Evolutionary conservation across 1,284 basidiomycete genomes (phyloP).

Genomic region (Irpex rosettiformis): DNA sequence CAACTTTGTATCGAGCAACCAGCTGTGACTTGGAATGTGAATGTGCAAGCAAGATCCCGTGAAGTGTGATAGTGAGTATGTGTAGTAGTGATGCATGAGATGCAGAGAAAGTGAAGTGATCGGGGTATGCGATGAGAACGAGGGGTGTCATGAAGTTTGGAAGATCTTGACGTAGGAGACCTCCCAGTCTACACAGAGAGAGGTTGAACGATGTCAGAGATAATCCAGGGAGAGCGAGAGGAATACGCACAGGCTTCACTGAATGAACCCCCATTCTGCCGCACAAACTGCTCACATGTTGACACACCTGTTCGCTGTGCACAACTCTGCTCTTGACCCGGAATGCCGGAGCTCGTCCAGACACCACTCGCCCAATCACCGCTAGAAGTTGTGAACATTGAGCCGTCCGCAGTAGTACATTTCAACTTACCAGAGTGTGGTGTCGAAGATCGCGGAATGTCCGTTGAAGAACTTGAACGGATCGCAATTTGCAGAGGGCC

Average conservation of each 20-base stretch:
- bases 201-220: conserved; percentile 5
- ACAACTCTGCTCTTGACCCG: conserved; percentile 81
- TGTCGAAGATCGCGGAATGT: conserved; percentile 79
- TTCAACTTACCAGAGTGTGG: conserved; percentile 65
- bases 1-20: not conserved
- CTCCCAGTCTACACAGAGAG: conserved; percentile 62
- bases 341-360: conserved; percentile 69
- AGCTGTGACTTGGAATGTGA: not conserved
- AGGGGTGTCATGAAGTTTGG: conserved; percentile 30
- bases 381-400: conserved; percentile 35
- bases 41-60: not conserved
- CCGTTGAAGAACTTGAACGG: conserved; percentile 74
- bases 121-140: not conserved
- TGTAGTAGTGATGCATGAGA: not conserved
- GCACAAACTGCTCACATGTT: conserved; percentile 76
- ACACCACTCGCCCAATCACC: conserved; percentile 85
- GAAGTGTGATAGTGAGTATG: not conserved
- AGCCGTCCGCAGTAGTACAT: not conserved
- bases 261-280: conserved; percentile 67
- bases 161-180: conserved; percentile 70
- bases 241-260: conserved; percentile 69
- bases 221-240: not conserved
- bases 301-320: conserved; percentile 76
- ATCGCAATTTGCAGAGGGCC: conserved; percentile 68
- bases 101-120: not conserved